These are phyloP conservation scores for Neocucurbitaria cava DNA, from an alignment of 2,329 filamentous ascomycete genomes.

Conservation along the genomic window DNA sequence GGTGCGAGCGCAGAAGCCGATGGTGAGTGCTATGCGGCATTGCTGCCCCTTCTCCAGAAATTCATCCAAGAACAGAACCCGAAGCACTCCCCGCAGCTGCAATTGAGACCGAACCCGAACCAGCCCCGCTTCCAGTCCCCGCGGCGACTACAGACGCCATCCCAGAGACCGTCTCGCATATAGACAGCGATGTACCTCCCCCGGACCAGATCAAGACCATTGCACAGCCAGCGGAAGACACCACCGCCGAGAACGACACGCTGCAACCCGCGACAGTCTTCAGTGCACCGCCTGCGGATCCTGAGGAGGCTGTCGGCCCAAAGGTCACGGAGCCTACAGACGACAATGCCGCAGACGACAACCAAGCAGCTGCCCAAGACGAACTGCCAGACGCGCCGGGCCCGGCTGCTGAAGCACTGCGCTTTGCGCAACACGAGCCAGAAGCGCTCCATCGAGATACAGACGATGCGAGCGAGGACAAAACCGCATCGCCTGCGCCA, in stretches of 20 bases:
- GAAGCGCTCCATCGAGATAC: constrained; percentile 3
- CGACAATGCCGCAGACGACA: constrained; percentile 13
- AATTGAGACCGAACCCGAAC: constrained; percentile 7
- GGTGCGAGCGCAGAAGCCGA: constrained; percentile 11
- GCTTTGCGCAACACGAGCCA: constrained; percentile 12
- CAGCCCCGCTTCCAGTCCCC: constrained; percentile 12
- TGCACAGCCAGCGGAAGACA: constrained; percentile 22
- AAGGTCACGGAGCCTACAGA: constrained; percentile 24
- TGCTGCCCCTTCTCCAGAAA: not conserved
- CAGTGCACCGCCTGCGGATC: constrained; percentile 21
- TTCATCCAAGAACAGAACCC: constrained; percentile 18
- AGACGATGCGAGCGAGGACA: constrained; percentile 9
- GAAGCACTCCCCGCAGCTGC: constrained; percentile 3
- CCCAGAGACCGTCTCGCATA: constrained; percentile 30
- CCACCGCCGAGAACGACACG: constrained; percentile 22
- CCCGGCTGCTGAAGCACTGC: constrained; percentile 32
- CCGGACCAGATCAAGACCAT: constrained; percentile 19
- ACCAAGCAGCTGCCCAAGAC: constrained; percentile 8
- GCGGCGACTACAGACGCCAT: constrained; percentile 23
- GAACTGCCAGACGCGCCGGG: constrained; percentile 27
- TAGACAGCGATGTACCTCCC: constrained; percentile 25
- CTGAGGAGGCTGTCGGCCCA: constrained; percentile 26
- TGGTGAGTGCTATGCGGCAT: too few species aligned
- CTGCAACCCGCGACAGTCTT: constrained; percentile 21
- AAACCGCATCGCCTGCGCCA: constrained; percentile 26